These are phyloP conservation scores for Harringtonia lauricola DNA, from an alignment of 2,329 filamentous ascomycete species.

Conservation along the genomic window DNA sequence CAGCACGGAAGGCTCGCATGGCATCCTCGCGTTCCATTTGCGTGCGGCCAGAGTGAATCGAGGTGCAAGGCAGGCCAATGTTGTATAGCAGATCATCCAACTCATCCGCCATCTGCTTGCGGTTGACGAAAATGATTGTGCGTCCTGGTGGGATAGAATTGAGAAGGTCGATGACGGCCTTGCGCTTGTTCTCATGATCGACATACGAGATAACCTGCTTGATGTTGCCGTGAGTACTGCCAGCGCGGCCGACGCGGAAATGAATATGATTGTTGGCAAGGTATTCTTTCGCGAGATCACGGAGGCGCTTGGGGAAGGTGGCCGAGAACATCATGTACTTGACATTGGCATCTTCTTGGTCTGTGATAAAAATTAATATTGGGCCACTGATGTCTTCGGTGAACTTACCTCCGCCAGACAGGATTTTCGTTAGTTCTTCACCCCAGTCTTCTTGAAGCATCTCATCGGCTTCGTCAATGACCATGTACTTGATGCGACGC, in stretches of 20 bases:
- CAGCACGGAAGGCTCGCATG: slow-evolving; percentile 72
- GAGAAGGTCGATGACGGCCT: slow-evolving; percentile 62
- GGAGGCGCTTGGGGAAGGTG: slow-evolving; percentile 75
- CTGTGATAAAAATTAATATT: slow-evolving; percentile 28
- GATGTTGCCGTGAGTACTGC: slow-evolving; percentile 74
- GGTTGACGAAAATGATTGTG: slow-evolving; percentile 86
- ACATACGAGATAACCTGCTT: slow-evolving; percentile 63
- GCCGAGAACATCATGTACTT: slow-evolving; percentile 83
- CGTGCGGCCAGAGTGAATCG: slow-evolving; percentile 78
- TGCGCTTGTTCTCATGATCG: slow-evolving; percentile 54
- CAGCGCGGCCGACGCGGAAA: slow-evolving; percentile 78
- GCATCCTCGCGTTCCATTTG: slow-evolving; percentile 89
- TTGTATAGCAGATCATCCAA: slow-evolving; percentile 86
- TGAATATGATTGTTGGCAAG: slow-evolving; percentile 65
- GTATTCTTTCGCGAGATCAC: slow-evolving; percentile 65
- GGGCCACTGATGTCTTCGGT: neutral
- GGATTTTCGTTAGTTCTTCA: slow-evolving; percentile 61
- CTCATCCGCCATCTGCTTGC: slow-evolving; percentile 65
- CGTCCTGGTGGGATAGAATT: slow-evolving; percentile 58
- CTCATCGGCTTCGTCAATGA: slow-evolving; percentile 94
- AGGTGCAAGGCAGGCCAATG: slow-evolving; percentile 66
- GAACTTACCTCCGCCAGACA: slow-evolving; percentile 68
- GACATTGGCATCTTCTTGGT: slow-evolving; percentile 60
- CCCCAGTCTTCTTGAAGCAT: slow-evolving; percentile 75
- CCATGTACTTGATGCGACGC: slow-evolving; percentile 63